Base-by-base conservation (phyloP, 2,329 filamentous ascomycete genomes). In the Phialocephala subalpina region DNA sequence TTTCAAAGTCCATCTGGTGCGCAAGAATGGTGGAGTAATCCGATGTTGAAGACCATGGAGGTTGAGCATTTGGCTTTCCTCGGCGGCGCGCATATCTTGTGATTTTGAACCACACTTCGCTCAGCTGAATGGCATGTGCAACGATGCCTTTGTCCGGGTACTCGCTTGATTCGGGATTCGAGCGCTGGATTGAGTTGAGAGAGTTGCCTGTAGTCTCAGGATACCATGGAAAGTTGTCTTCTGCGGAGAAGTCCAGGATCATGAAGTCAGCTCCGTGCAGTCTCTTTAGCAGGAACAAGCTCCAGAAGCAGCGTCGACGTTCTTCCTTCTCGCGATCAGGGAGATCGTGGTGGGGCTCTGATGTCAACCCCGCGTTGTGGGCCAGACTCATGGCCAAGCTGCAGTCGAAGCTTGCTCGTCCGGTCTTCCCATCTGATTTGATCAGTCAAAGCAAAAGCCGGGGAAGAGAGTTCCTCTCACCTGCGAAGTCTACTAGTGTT, bases 1-100 rank as follows among this genome's bases (percentile, higher is more conserved):
- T 84, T 69, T 86, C 84, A 25, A 83, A 77, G 11, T 86, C 82
- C 79, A 86, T 83, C 61, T 84, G 82, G 14, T 80, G 72, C 3
- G 81, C 79, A 59, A 83, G 80, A 33, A 85, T 82, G n/a, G 78
- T 80, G 0, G 83, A 64, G 45, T 85, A 86, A 59, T 86, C 83
- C 0, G 84, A 86, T 55, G 83, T 78, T 0, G 82, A 78, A 11
- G 82, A 83, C 83, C 83, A 83, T 25, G 79, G 81, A 5, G 81
- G 80, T 9, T 82, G 73, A 27, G 75, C 76, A 62, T 79, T 80
- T 7, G 81, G 78, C 38, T 77, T 79, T 18, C 83, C 82, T 27
- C 80, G 78, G 25, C 77, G 77, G 18, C 82, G 78, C 0, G 83
- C 82, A 71, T 85, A 86, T 52, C 77, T 76, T 2, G 81, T 78